Percentiles rank a stretch among this genome's conserved stretches.
Evolutionary conservation across 2,329 filamentous ascomycete species (phyloP).

Genomic region (Hypoxylon sp.): DNA sequence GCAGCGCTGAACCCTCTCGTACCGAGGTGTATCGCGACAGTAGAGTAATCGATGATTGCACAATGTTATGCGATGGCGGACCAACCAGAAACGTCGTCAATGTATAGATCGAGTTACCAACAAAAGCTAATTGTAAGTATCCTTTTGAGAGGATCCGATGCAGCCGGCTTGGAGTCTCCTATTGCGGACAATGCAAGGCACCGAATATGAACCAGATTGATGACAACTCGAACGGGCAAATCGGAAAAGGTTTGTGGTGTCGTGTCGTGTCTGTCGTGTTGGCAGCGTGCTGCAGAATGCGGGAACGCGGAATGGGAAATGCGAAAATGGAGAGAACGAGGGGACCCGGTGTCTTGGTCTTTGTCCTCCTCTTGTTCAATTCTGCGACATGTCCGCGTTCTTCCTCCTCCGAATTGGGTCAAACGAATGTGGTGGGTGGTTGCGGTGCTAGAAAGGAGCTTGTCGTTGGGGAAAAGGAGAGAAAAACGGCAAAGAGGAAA

Average conservation of each 20-base stretch:
- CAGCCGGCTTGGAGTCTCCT: conserved; percentile 3
- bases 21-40: conserved; percentile 28
- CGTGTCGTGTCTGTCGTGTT: conserved; percentile 21
- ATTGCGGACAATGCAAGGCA: conserved; percentile 18
- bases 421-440: conserved; percentile 37
- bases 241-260: conserved; percentile 14
- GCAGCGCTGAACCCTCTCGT: conserved; percentile 15
- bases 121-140: conserved; percentile 17
- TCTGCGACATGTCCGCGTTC: conserved; percentile 31
- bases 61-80: conserved; percentile 6
- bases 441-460: conserved; percentile 10
- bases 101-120: conserved; percentile 13
- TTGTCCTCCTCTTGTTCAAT: conserved; percentile 32
- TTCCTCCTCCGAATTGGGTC: conserved; percentile 18
- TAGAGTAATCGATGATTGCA: conserved; percentile 11
- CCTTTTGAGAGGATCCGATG: neutral
- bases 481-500: conserved; percentile 19
- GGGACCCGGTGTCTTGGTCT: conserved; percentile 29
- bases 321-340: conserved; percentile 23
- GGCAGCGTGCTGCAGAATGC: conserved; percentile 15
- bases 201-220: conserved; percentile 3
- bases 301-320: conserved; percentile 15
- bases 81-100: conserved; percentile 20
- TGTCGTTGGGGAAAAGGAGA: conserved; percentile 12
- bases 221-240: conserved; percentile 18